phyloP scores from a whole-genome alignment of 257 asterid species.

The Primulina tabacum region DNA sequence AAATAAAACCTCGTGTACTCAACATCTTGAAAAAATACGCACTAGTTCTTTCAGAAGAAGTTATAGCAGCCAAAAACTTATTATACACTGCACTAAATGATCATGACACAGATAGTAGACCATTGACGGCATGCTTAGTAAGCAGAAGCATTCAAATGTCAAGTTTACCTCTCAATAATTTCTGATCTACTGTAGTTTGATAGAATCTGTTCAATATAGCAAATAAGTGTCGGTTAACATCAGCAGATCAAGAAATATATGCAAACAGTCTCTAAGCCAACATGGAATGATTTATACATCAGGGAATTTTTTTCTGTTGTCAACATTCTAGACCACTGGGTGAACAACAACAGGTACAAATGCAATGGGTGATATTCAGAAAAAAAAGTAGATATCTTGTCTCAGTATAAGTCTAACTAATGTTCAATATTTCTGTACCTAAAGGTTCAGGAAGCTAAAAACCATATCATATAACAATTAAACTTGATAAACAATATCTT shows the following conservation, averaged over 20 bases:
- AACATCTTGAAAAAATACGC: background rate
- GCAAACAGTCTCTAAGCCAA: background rate
- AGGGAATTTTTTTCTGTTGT: background rate
- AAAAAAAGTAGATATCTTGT: background rate
- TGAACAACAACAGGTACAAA: background rate
- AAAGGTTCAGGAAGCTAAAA: background rate
- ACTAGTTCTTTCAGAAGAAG: background rate
- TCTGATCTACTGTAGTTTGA: constrained; percentile 69
- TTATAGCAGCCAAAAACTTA: background rate
- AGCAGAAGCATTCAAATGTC: constrained; percentile 17
- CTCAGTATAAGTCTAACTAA: background rate
- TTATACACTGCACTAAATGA: background rate
- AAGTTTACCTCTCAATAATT: constrained; percentile 69
- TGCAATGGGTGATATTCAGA: background rate
- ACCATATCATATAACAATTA: background rate
- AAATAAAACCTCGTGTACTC: background rate
- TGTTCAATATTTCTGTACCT: background rate
- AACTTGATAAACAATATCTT: background rate
- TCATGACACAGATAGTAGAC: background rate
- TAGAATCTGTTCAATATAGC: constrained; percentile 49
- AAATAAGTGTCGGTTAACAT: constrained; percentile 31
- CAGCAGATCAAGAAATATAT: constrained; percentile 10
- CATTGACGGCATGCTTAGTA: constrained; percentile 4
- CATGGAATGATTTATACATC: background rate
- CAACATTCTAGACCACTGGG: background rate